These are phyloP conservation scores for Zelopaecilomyces penicillatus DNA, from an alignment of 2,329 filamentous ascomycete species.

Conservation along the genomic window DNA sequence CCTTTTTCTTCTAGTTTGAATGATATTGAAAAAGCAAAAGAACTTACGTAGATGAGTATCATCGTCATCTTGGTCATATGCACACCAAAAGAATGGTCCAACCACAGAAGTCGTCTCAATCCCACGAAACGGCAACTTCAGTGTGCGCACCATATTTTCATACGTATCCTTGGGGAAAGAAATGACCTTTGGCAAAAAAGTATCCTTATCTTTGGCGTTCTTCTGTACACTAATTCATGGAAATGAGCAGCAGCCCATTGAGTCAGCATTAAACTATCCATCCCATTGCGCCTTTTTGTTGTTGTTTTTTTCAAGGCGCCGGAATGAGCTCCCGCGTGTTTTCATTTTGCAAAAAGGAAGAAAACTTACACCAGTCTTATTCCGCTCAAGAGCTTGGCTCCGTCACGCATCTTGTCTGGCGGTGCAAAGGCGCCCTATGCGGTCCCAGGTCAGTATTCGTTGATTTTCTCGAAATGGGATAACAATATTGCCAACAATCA, in stretches of 20 bases:
- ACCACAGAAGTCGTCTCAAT: slow-evolving; percentile 53
- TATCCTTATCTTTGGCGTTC: slow-evolving; percentile 47
- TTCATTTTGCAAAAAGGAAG: neutral
- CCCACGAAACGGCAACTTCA: slow-evolving; percentile 46
- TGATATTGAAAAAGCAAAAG: neutral
- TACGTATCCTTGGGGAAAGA: slow-evolving; percentile 44
- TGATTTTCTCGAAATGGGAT: slow-evolving; percentile 1
- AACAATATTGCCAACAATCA: no score
- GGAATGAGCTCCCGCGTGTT: neutral
- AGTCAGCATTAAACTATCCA: slow-evolving; percentile 1
- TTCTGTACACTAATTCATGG: slow-evolving; percentile 40
- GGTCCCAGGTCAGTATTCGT: neutral
- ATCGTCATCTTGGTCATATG: slow-evolving; percentile 47
- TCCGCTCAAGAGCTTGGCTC: slow-evolving; percentile 39
- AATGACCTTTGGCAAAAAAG: slow-evolving; percentile 47
- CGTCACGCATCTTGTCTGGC: slow-evolving; percentile 31
- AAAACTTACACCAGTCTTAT: slow-evolving; percentile 45
- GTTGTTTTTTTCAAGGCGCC: neutral
- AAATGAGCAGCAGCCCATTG: neutral
- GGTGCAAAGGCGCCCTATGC: slow-evolving; percentile 47
- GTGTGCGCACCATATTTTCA: slow-evolving; percentile 44
- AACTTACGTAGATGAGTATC: slow-evolving; percentile 48
- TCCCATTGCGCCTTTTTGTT: slow-evolving; percentile 1
- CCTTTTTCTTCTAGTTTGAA: neutral
- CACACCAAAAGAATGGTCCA: slow-evolving; percentile 56